Percentiles rank a stretch among this genome's conserved stretches.
phyloP scores from a whole-genome alignment of 1,284 basidiomycete genomes.

The Meira miltonrushii region DNA sequence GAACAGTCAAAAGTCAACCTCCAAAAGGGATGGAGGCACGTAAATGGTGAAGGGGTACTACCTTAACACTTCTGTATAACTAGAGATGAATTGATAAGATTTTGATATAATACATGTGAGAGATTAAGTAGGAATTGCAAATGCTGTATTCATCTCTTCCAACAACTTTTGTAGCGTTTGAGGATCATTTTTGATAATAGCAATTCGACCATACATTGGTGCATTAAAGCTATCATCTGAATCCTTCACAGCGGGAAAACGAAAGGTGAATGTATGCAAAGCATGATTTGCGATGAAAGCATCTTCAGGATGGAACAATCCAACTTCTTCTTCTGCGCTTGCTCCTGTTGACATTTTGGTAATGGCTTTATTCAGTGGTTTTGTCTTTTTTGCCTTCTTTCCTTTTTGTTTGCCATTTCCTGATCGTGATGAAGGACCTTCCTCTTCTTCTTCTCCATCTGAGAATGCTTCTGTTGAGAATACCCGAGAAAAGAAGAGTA shows the following conservation, averaged over 20 bases:
- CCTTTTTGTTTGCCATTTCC: conserved; percentile 7
- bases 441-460: conserved; percentile 31
- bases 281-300: conserved; percentile 35
- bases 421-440: neutral
- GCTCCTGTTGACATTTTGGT: neutral
- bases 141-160: conserved; percentile 11
- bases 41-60: conserved; percentile 29
- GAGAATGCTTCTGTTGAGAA: conserved; percentile 44
- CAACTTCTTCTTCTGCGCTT: conserved; percentile 27
- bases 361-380: conserved; percentile 3
- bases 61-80: neutral
- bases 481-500: conserved; percentile 46
- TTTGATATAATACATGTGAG: neutral
- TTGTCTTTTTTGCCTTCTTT: conserved; percentile 3
- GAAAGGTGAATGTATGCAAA: conserved; percentile 37
- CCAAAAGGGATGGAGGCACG: conserved; percentile 48
- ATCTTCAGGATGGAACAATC: conserved; percentile 49
- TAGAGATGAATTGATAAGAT: neutral
- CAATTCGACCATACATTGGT: conserved; percentile 41
- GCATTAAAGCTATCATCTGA: conserved; percentile 44
- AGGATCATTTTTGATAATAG: conserved; percentile 23
- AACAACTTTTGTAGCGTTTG: neutral
- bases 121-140: neutral
- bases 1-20: conserved; percentile 23
- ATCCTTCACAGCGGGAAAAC: conserved; percentile 45